Percentiles rank a stretch among this genome's conserved stretches.
phyloP scores from a whole-genome alignment of 163 green algal species.

The Trebouxiophyceae sp. region DNA sequence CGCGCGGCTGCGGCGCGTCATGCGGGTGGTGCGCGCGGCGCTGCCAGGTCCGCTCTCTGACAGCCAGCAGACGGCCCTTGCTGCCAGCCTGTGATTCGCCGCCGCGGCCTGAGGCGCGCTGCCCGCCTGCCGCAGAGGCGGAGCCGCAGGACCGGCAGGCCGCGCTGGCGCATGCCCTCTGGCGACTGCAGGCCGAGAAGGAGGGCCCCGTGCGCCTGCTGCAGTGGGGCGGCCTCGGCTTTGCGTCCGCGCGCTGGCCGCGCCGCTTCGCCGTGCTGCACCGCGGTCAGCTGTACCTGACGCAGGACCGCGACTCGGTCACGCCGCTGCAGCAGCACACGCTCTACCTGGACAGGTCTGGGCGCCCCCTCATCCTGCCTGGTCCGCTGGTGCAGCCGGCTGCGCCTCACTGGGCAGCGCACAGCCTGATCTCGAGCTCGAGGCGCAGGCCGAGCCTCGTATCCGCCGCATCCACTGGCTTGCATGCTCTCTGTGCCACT shows the following conservation, averaged over 20 bases:
- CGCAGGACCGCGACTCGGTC: slow-evolving; percentile 10
- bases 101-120: too few relatives aligned
- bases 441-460: too few relatives aligned
- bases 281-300: slow-evolving; percentile 41
- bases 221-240: slow-evolving; percentile 47
- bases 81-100: too few relatives aligned
- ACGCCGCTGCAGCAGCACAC: slow-evolving; percentile 2
- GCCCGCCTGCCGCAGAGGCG: too few relatives aligned
- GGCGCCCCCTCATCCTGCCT: too few relatives aligned
- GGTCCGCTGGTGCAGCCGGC: too few relatives aligned
- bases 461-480: too few relatives aligned
- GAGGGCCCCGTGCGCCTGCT: slow-evolving; percentile 34
- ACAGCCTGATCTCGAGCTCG: too few relatives aligned
- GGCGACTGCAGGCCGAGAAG: slow-evolving; percentile 29
- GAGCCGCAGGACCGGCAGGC: not conserved
- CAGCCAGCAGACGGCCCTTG: too few relatives aligned
- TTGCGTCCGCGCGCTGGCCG: slow-evolving; percentile 34
- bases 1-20: slow-evolving; percentile 58
- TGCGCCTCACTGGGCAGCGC: too few relatives aligned
- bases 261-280: slow-evolving; percentile 40
- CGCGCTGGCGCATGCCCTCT: slow-evolving; percentile 7
- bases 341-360: slow-evolving; percentile 27
- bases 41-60: slow-evolving; percentile 20
- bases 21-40: slow-evolving; percentile 51
- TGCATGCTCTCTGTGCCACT: too few relatives aligned